Evolutionary conservation across 495 filamentous ascomycete species (phyloP), one percentile per base, ranked within the genome.

Genomic region (Rusavskia elegans): DNA sequence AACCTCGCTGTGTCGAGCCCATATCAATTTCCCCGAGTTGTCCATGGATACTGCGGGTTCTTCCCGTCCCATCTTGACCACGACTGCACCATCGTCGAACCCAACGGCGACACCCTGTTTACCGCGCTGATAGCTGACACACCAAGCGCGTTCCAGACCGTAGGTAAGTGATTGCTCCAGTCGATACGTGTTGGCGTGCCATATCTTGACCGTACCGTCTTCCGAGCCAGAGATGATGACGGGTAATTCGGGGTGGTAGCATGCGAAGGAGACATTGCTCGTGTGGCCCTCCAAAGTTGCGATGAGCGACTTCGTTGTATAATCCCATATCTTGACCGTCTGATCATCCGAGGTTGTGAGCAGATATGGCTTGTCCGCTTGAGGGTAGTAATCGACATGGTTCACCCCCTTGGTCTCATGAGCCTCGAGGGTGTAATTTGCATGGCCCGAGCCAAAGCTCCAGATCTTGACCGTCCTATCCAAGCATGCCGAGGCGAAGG

Each of bases 161-260:
- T 99, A 97, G 66, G 84, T 95, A 54, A 99, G 70, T 5, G 89
- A 93, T 63, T 97, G 93, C 64, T 97, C 92, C 39, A 97, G 74
- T 49, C 92, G 76, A 66, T 97, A 97, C 45, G 92, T 95, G 58
- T 93, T 92, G 39, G 93, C 89, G 63, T 99, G 92, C 92, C 92
- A 99, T 66, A 97, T 90, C 71, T 95, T 94, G 52, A 99, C 78
- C 5, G 92, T 96, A 49, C 92, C 89, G 68, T 99, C 92, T 66
- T 99, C 92, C 16, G 89, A 95, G 55, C 92, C 92, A n/a, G 90
- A 96, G 51, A 99, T 93, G 56, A 99, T 97, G 55, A 99, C 82
- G 11, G 92, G 92, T 30, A 99, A 70, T 67, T 97, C 93, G 0
- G 92, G 92, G 64, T 99, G 92, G 63, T 95, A 99, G 68, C 89